Evolutionary conservation across 495 filamentous ascomycete species (phyloP).

Genomic region (Poronia punctata): DNA sequence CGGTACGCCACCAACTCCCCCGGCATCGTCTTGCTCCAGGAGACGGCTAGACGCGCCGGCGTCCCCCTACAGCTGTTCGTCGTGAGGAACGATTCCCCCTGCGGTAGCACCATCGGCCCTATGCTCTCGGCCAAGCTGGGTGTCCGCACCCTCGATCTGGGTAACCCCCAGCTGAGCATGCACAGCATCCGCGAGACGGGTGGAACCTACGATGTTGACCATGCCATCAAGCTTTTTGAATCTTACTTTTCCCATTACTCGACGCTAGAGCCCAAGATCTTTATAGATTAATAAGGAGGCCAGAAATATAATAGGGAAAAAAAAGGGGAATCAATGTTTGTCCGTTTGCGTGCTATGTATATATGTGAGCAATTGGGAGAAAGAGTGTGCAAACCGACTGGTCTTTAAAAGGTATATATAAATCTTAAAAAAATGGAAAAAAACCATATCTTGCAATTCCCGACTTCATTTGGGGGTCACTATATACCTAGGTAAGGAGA

Average conservation of each 20-base stretch:
- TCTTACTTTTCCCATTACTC: slow-evolving; percentile 81
- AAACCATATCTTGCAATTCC: too few relatives aligned
- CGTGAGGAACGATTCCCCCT: slow-evolving; percentile 88
- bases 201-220: slow-evolving; percentile 79
- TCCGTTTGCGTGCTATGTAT: too few relatives aligned
- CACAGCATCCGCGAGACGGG: slow-evolving; percentile 93
- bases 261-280: slow-evolving; percentile 69
- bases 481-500: too few relatives aligned
- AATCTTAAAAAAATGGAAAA: too few relatives aligned
- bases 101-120: slow-evolving; percentile 93
- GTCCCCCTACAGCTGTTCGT: slow-evolving; percentile 94
- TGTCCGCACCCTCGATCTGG: slow-evolving; percentile 81
- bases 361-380: too few relatives aligned
- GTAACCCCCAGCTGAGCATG: slow-evolving; percentile 95
- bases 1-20: slow-evolving; percentile 94
- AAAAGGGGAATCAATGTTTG: too few relatives aligned
- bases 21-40: slow-evolving; percentile 86
- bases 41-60: slow-evolving; percentile 59
- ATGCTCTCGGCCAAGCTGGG: slow-evolving; percentile 85
- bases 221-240: slow-evolving; percentile 79
- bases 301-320: too few relatives aligned
- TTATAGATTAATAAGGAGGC: slow-evolving; percentile 54
- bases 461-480: too few relatives aligned
- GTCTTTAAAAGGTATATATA: too few relatives aligned
- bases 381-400: too few relatives aligned